phyloP scores from a whole-genome alignment of 23 red algal species.

The Chondrus crispus region DNA sequence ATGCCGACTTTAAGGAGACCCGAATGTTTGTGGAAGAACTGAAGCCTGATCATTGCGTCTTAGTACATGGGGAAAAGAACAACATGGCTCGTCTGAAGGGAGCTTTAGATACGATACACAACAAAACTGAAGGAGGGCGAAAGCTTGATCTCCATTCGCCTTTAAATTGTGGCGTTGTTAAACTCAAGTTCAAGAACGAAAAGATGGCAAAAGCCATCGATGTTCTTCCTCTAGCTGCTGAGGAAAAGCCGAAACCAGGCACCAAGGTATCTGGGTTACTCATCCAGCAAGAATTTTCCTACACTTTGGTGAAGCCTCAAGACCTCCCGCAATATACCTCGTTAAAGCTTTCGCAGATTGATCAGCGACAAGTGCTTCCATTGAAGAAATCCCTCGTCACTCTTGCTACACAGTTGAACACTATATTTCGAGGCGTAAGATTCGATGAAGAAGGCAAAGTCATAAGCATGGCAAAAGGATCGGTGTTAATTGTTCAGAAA shows the following conservation, averaged over 20 bases:
- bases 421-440: slow-evolving; percentile 62
- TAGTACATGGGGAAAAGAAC: slow-evolving; percentile 91
- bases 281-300: slow-evolving; percentile 86
- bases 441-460: slow-evolving; percentile 22
- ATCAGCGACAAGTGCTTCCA: slow-evolving; percentile 76
- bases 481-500: slow-evolving; percentile 21
- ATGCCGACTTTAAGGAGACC: slow-evolving; percentile 97
- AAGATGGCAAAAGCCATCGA: slow-evolving; percentile 88
- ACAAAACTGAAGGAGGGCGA: slow-evolving; percentile 57
- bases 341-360: slow-evolving; percentile 75
- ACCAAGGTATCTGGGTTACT: slow-evolving; percentile 80
- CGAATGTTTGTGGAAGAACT: slow-evolving; percentile 85
- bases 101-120: slow-evolving; percentile 82
- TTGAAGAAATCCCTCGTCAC: slow-evolving; percentile 54
- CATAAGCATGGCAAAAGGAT: slow-evolving; percentile 43
- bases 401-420: slow-evolving; percentile 71
- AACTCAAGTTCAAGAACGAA: slow-evolving; percentile 76
- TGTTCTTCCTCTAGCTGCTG: slow-evolving; percentile 56
- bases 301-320: slow-evolving; percentile 81
- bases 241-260: slow-evolving; percentile 48
- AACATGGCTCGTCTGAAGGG: slow-evolving; percentile 89
- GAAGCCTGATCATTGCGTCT: slow-evolving; percentile 79
- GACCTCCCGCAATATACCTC: slow-evolving; percentile 87
- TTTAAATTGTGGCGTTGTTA: slow-evolving; percentile 77
- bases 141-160: slow-evolving; percentile 82